Conservation (phyloP, 371 early-diverging fungal genomes). For the Mycotypha africana region DNA sequence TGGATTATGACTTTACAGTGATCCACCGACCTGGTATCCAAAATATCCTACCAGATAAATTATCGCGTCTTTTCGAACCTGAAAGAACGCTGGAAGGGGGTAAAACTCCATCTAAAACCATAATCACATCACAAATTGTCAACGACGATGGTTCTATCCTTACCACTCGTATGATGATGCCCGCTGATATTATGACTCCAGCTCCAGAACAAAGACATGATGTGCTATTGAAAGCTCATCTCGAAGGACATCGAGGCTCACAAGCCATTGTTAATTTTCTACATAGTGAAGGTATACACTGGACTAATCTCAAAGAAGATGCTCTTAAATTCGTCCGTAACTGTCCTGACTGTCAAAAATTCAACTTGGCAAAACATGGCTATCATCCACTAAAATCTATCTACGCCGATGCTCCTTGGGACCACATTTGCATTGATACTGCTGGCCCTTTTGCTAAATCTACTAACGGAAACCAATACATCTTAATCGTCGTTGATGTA, state of each 20-base stretch:
- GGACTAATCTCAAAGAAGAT: conserved; percentile 6
- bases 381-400: conserved; percentile 9
- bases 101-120: too few relatives aligned
- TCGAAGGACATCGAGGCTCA: conserved; percentile 10
- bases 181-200: too few relatives aligned
- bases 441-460: conserved; percentile 7
- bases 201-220: too few relatives aligned
- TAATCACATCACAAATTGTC: too few relatives aligned
- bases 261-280: conserved; percentile 4
- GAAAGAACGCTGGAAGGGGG: too few relatives aligned
- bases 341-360: conserved; percentile 11
- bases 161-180: too few relatives aligned
- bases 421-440: conserved; percentile 12
- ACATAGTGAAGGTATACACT: conserved; percentile 5
- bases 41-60: conserved; percentile 2
- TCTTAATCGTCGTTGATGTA: conserved; percentile 19
- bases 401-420: conserved; percentile 1
- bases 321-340: not conserved
- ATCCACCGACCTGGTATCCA: conserved; percentile 14
- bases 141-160: too few relatives aligned
- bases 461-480: conserved; percentile 3
- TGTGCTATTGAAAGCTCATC: conserved; percentile 5
- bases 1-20: conserved; percentile 17
- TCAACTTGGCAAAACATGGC: conserved; percentile 4
- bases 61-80: not conserved